Evolutionary conservation across 2,329 filamentous ascomycete genomes (phyloP).

Genomic region (Colletotrichum truncatum): DNA sequence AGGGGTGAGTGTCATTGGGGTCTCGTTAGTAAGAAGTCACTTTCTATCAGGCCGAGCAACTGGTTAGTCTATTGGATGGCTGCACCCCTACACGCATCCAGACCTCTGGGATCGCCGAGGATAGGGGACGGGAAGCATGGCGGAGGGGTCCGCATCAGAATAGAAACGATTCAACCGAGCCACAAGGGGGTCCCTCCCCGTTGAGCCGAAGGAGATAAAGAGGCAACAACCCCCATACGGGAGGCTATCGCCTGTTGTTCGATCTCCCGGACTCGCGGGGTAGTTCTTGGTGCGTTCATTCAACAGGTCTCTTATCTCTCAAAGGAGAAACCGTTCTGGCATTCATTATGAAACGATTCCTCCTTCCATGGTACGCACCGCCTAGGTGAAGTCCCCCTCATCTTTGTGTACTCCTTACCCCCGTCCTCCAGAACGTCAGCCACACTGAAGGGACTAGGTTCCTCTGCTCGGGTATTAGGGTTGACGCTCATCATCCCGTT

Average conservation of each 20-base stretch:
- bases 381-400: neutral
- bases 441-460: neutral
- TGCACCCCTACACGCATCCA: conserved; percentile 18
- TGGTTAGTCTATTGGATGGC: conserved; percentile 19
- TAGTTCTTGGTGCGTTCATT: neutral
- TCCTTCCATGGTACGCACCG: neutral
- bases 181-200: neutral
- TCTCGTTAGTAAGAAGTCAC: conserved; percentile 29
- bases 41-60: conserved; percentile 27
- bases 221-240: neutral
- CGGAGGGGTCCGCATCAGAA: conserved; percentile 17
- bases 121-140: conserved; percentile 21
- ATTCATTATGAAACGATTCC: neutral
- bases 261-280: neutral
- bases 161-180: conserved; percentile 4
- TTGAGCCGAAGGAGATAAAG: conserved; percentile 23
- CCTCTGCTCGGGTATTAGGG: neutral
- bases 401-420: neutral
- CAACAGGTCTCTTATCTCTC: neutral
- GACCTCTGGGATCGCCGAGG: conserved; percentile 31
- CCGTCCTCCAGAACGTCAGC: conserved; percentile 14
- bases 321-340: neutral
- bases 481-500: conserved; percentile 1
- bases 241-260: neutral
- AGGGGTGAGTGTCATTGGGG: conserved; percentile 14